These are phyloP conservation scores for Lepidium sativum DNA, from an alignment of 345 rosid genomes.

Conservation along the genomic window DNA sequence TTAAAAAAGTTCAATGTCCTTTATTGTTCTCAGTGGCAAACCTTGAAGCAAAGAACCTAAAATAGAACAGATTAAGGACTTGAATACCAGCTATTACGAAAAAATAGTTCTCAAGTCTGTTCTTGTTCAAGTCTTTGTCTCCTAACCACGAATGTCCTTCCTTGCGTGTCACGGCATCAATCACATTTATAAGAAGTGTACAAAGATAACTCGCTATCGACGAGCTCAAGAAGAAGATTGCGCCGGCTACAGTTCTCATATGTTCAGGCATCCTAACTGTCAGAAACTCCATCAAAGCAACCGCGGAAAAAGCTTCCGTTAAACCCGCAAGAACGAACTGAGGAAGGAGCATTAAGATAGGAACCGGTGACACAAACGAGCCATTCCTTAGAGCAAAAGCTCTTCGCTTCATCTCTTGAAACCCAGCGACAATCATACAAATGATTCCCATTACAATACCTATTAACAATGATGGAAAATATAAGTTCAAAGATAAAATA, in stretches of 20 bases:
- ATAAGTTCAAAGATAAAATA: no score
- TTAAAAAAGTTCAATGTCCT: not conserved
- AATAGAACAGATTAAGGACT: constrained; percentile 40
- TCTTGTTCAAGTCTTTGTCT: constrained; percentile 50
- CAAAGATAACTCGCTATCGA: constrained; percentile 46
- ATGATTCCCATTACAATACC: constrained; percentile 39
- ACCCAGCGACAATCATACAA: constrained; percentile 49
- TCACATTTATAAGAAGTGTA: constrained; percentile 37
- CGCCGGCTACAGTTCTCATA: constrained; percentile 75
- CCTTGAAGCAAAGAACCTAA: constrained; percentile 39
- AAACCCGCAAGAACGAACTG: constrained; percentile 58
- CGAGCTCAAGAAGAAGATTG: constrained; percentile 54
- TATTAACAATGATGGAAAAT: not conserved
- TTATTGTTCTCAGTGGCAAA: constrained; percentile 16
- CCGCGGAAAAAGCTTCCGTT: constrained; percentile 60
- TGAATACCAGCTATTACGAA: constrained; percentile 38
- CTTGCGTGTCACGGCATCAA: constrained; percentile 22
- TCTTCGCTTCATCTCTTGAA: constrained; percentile 40
- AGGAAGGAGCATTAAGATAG: constrained; percentile 40
- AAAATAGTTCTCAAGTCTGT: constrained; percentile 44
- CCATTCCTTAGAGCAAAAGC: constrained; percentile 31
- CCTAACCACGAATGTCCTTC: constrained; percentile 43
- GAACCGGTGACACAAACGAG: constrained; percentile 39
- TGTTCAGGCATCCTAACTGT: constrained; percentile 59
- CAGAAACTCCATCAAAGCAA: constrained; percentile 60